Conservation (phyloP, 1,139 yeast species). For the Yamadazyma atlantica region DNA sequence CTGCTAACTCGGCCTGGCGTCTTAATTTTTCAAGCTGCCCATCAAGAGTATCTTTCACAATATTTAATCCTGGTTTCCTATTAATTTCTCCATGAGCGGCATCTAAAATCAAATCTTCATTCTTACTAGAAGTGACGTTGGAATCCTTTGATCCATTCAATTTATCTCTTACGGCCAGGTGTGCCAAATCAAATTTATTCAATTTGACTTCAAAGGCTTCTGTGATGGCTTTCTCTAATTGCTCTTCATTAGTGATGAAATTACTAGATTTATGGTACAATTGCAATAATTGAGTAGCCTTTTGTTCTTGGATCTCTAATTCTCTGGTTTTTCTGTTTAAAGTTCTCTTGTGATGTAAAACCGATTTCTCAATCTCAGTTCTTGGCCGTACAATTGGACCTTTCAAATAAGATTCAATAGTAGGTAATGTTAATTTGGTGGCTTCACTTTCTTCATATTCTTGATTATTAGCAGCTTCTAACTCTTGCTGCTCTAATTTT, state of each 20-base stretch:
- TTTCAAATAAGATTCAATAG: constrained; percentile 64
- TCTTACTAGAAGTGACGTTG: constrained; percentile 25
- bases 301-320: constrained; percentile 36
- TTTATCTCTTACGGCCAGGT: constrained; percentile 36
- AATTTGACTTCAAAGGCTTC: constrained; percentile 53
- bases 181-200: constrained; percentile 36
- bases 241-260: constrained; percentile 66
- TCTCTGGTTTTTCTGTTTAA: constrained; percentile 37
- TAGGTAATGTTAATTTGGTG: constrained; percentile 71
- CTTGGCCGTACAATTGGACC: constrained; percentile 74
- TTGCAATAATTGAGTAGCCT: constrained; percentile 59
- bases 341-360: constrained; percentile 42
- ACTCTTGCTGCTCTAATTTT: constrained; percentile 27
- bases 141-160: constrained; percentile 31
- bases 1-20: constrained; percentile 30
- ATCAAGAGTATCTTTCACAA: constrained; percentile 39
- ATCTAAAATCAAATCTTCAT: constrained; percentile 37
- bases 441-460: constrained; percentile 50
- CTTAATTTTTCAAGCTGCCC: constrained; percentile 38
- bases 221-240: constrained; percentile 55
- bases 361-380: constrained; percentile 61
- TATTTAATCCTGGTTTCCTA: constrained; percentile 50
- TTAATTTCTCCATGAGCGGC: constrained; percentile 37
- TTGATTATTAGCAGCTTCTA: constrained; percentile 8
- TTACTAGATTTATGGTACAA: constrained; percentile 70